Evolutionary conservation across 805 yeast genomes (phyloP).

Genomic region (Yarrowia porcina): DNA sequence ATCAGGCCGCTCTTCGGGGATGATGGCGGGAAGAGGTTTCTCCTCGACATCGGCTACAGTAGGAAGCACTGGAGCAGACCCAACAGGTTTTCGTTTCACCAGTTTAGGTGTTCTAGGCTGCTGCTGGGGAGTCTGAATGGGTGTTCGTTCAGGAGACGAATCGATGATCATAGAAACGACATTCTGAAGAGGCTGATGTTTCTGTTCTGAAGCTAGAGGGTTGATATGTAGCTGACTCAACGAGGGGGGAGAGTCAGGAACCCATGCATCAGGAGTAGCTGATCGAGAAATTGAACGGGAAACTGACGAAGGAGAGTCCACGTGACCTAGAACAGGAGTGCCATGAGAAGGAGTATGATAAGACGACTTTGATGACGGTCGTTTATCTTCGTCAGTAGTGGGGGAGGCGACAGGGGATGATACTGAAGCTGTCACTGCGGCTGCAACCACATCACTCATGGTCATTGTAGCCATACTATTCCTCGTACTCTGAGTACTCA

Average conservation of each 20-base stretch:
- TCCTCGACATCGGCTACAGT: neutral
- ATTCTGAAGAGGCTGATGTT: neutral
- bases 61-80: conserved; percentile 2
- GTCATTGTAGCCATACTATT: neutral
- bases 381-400: neutral
- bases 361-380: neutral
- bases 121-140: neutral
- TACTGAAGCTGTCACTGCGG: neutral
- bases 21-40: neutral
- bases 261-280: neutral
- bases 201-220: neutral
- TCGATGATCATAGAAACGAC: conserved; percentile 19
- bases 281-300: neutral
- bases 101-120: neutral
- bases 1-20: neutral
- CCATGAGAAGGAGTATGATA: neutral
- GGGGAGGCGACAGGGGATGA: too few species aligned
- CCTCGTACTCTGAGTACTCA: conserved; percentile 3
- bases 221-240: neutral
- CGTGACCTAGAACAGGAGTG: neutral
- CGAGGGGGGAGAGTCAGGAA: conserved; percentile 3
- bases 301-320: neutral
- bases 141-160: conserved; percentile 12
- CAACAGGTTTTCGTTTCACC: conserved; percentile 32
- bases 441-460: neutral